Conservation (phyloP, 2,329 filamentous ascomycete genomes). For the Tolypocladium guangdongense region DNA sequence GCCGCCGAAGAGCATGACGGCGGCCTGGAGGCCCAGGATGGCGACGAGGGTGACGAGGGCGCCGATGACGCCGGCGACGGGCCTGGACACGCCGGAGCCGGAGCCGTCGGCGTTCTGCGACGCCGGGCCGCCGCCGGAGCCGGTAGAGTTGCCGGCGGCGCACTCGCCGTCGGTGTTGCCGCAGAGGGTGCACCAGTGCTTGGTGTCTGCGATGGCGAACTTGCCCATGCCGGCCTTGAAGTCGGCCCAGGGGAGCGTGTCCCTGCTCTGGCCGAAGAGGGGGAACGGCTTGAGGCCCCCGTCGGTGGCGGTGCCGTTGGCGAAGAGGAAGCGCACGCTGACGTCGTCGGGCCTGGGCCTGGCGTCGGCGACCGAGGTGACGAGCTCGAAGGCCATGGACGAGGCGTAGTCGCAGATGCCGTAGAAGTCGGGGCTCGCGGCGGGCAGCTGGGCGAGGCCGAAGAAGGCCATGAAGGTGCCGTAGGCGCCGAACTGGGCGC, state of each 20-base stretch:
- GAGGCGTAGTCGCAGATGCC: slow-evolving; percentile 78
- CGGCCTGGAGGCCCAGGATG: slow-evolving; percentile 32
- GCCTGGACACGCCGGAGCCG: slow-evolving; percentile 45
- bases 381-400: slow-evolving; percentile 67
- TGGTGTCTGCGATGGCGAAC: slow-evolving; percentile 54
- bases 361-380: slow-evolving; percentile 41
- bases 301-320: slow-evolving; percentile 43
- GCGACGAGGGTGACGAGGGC: slow-evolving; percentile 51
- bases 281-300: slow-evolving; percentile 43
- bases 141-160: slow-evolving; percentile 26
- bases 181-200: slow-evolving; percentile 65
- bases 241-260: slow-evolving; percentile 53
- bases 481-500: slow-evolving; percentile 50
- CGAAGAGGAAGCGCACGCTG: slow-evolving; percentile 49
- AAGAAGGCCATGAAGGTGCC: slow-evolving; percentile 54
- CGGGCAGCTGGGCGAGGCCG: slow-evolving; percentile 41
- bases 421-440: slow-evolving; percentile 51
- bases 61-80: slow-evolving; percentile 74
- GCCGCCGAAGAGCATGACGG: slow-evolving; percentile 31
- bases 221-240: slow-evolving; percentile 54
- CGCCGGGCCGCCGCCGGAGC: slow-evolving; percentile 11
- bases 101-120: slow-evolving; percentile 10
- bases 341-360: slow-evolving; percentile 35
- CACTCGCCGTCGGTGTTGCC: slow-evolving; percentile 62
- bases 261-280: slow-evolving; percentile 46